A percentile compares a stretch with the other conserved stretches of the same genome.
These are phyloP conservation scores for Phytophthora lateralis DNA, from an alignment of 352 stramenopile species.

Conservation along the genomic window DNA sequence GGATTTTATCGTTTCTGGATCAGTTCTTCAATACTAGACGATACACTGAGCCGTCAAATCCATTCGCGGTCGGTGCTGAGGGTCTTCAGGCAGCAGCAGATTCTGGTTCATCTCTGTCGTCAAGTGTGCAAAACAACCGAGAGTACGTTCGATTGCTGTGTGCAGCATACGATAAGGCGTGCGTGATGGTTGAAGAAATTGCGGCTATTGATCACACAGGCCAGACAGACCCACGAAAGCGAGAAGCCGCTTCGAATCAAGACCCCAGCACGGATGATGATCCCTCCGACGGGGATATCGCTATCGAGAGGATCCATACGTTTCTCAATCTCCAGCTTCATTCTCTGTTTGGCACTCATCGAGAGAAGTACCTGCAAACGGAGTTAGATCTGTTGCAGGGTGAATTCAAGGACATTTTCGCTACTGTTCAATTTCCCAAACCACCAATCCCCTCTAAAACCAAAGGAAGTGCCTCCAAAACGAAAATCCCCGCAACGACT, in stretches of 20 bases:
- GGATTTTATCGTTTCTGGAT: conserved; percentile 78
- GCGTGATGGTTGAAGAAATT: conserved; percentile 51
- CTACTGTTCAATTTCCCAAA: conserved; percentile 57
- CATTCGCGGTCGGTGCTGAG: conserved; percentile 4
- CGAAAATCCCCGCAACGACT: conserved; percentile 12
- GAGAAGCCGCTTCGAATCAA: conserved; percentile 1
- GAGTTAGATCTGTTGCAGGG: conserved; percentile 69
- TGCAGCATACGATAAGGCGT: conserved; percentile 70
- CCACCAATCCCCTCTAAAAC: conserved; percentile 36
- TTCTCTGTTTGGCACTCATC: conserved; percentile 79
- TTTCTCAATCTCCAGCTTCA: conserved; percentile 82
- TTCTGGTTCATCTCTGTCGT: background rate
- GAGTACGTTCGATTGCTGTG: conserved; percentile 73
- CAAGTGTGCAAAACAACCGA: conserved; percentile 26
- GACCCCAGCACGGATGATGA: conserved; percentile 9
- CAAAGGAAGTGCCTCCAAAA: conserved; percentile 33
- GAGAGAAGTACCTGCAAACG: conserved; percentile 64
- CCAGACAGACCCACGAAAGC: conserved; percentile 11
- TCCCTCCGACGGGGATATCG: background rate
- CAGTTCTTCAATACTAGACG: conserved; percentile 56
- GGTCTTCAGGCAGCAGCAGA: background rate
- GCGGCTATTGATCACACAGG: conserved; percentile 34
- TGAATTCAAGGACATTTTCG: conserved; percentile 50
- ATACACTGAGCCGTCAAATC: conserved; percentile 17
- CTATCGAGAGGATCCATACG: conserved; percentile 55